These are phyloP conservation scores for Prunus campanulata DNA, from an alignment of 306 rosid genomes.

Conservation along the genomic window DNA sequence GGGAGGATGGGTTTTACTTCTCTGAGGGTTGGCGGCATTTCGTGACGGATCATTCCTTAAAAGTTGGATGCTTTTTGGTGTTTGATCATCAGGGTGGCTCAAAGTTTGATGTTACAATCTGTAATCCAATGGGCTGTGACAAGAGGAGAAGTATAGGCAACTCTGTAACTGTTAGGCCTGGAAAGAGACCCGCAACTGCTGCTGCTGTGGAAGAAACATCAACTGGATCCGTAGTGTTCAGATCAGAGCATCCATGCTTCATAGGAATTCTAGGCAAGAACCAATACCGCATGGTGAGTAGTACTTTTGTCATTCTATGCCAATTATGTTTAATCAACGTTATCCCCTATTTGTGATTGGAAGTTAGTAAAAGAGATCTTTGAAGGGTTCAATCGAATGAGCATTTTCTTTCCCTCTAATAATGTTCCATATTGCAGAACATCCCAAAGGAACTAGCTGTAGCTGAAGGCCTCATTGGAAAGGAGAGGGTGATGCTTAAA, in stretches of 20 bases:
- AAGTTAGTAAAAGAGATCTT: too few relatives aligned
- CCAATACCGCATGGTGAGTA: constrained; percentile 2
- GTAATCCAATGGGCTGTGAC: background rate
- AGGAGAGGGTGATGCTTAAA: background rate
- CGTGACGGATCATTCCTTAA: constrained; percentile 11
- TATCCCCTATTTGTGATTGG: background rate
- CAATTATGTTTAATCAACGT: background rate
- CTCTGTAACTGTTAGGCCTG: too few relatives aligned
- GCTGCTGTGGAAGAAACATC: background rate
- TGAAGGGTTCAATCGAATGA: background rate
- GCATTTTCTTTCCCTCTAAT: background rate
- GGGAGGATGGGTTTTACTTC: background rate
- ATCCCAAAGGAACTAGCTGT: background rate
- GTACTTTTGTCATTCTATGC: background rate
- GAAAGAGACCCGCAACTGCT: background rate
- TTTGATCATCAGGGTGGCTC: constrained; percentile 1
- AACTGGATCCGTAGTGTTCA: background rate
- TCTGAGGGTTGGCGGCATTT: constrained; percentile 15
- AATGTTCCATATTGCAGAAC: background rate
- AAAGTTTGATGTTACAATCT: background rate
- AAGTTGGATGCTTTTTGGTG: constrained; percentile 10
- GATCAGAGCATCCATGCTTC: constrained; percentile 4
- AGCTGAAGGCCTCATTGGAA: background rate
- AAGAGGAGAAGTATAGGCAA: background rate
- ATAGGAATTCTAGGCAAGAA: background rate